phyloP scores from a whole-genome alignment of 768 basidiomycete genomes.

The Rhodotorula kratochvilovae region DNA sequence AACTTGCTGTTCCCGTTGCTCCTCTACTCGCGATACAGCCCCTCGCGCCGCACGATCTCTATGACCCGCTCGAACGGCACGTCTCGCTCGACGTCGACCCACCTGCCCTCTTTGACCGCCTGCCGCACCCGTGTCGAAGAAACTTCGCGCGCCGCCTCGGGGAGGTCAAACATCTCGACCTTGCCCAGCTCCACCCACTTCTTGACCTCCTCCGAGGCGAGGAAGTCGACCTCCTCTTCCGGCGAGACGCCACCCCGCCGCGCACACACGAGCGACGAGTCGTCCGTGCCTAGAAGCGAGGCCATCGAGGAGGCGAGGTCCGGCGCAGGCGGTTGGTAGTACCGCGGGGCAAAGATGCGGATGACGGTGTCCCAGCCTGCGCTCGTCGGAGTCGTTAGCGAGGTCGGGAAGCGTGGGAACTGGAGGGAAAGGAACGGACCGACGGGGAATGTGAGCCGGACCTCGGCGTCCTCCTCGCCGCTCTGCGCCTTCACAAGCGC shows the following conservation, averaged over 20 bases:
- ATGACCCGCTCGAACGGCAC: conserved; percentile 17
- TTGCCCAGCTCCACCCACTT: conserved; percentile 53
- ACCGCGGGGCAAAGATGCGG: conserved; percentile 69
- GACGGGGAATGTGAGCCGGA: conserved; percentile 18
- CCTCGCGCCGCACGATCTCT: conserved; percentile 3
- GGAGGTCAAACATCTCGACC: conserved; percentile 63
- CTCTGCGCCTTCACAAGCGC: conserved; percentile 44
- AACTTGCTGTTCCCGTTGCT: neutral
- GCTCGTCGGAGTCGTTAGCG: conserved; percentile 52
- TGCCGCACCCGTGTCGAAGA: conserved; percentile 69
- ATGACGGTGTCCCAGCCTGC: conserved; percentile 84
- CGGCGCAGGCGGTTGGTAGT: conserved; percentile 55
- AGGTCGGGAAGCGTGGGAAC: neutral
- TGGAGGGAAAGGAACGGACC: conserved; percentile 7
- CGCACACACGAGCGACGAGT: conserved; percentile 65
- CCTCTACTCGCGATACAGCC: neutral
- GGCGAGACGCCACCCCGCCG: conserved; percentile 50
- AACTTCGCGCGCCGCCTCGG: conserved; percentile 52
- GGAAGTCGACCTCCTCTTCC: conserved; percentile 46
- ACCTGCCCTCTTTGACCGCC: conserved; percentile 47
- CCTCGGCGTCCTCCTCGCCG: neutral
- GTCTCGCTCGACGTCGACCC: conserved; percentile 26
- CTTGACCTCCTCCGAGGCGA: conserved; percentile 48
- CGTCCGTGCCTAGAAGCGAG: conserved; percentile 59
- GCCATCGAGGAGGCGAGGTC: conserved; percentile 59